Conservation (phyloP, 2,329 filamentous ascomycete genomes). For the Rutstroemia sydowiana region DNA sequence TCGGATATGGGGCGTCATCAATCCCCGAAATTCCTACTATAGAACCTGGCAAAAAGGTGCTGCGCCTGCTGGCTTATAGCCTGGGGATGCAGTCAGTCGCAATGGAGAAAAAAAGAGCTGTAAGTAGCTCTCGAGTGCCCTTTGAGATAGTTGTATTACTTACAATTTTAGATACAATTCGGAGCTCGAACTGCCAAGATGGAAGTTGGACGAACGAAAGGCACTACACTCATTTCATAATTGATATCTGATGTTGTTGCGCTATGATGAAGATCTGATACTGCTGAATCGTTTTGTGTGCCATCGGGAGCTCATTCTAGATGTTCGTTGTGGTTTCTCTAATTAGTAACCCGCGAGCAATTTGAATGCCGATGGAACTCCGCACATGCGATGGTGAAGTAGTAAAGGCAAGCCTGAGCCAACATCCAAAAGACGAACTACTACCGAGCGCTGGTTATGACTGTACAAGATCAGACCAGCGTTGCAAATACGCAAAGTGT, state of each 20-base stretch:
- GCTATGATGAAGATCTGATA: conserved; percentile 67
- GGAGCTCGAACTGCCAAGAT: conserved; percentile 78
- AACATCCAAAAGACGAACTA: conserved; percentile 4
- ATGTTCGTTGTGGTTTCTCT: conserved; percentile 41
- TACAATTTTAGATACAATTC: conserved; percentile 61
- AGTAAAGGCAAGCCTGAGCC: conserved; percentile 61
- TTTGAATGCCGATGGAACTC: conserved; percentile 21
- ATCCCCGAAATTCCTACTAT: conserved; percentile 35
- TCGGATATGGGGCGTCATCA: conserved; percentile 38
- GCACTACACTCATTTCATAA: conserved; percentile 53
- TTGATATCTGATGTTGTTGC: conserved; percentile 21
- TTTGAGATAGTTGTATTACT: neutral
- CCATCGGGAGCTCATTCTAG: conserved; percentile 24
- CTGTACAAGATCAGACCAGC: too few species aligned
- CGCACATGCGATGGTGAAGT: conserved; percentile 26
- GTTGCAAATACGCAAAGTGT: too few species aligned
- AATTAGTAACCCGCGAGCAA: conserved; percentile 29
- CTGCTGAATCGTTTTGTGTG: conserved; percentile 52
- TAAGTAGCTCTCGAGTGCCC: conserved; percentile 38
- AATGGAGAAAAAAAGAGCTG: conserved; percentile 86
- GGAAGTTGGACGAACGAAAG: conserved; percentile 61
- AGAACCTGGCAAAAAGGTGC: conserved; percentile 73
- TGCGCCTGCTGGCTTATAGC: conserved; percentile 69
- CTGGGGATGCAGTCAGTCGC: conserved; percentile 67
- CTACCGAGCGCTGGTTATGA: neutral